Evolutionary conservation across 345 rosid genomes (phyloP).

Genomic region (Acer campestre): DNA sequence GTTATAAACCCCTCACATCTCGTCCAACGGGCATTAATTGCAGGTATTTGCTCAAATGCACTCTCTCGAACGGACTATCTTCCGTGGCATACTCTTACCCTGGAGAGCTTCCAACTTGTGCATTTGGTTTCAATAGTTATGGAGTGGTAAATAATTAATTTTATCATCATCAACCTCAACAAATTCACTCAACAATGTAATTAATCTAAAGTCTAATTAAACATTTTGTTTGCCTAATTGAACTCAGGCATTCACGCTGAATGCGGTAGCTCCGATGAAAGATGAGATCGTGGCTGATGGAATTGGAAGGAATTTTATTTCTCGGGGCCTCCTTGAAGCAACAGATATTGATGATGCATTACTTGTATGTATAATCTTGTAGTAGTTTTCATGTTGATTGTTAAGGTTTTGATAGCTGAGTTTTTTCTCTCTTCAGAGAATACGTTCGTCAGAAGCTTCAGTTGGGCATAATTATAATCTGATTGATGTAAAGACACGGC

Average conservation of each 20-base stretch:
- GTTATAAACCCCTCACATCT: no score
- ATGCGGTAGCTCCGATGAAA: slow-evolving; percentile 56
- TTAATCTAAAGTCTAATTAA: no score
- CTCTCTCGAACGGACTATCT: slow-evolving; percentile 35
- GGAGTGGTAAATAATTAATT: slow-evolving; percentile 46
- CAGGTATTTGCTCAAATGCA: slow-evolving; percentile 51
- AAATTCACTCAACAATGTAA: background rate
- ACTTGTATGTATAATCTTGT: slow-evolving; percentile 25
- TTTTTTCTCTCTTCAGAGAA: slow-evolving; percentile 34
- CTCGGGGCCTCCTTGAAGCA: slow-evolving; percentile 61
- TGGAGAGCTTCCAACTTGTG: slow-evolving; percentile 71
- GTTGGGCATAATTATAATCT: slow-evolving; percentile 65
- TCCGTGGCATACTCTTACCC: slow-evolving; percentile 57
- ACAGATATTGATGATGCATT: slow-evolving; percentile 50
- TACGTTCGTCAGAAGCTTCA: slow-evolving; percentile 46
- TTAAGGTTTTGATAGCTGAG: slow-evolving; percentile 3
- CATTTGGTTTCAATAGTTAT: slow-evolving; percentile 53
- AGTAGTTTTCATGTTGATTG: background rate
- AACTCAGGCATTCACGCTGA: slow-evolving; percentile 52
- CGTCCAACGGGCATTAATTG: background rate
- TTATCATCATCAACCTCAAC: background rate
- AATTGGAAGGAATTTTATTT: slow-evolving; percentile 56
- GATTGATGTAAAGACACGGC: slow-evolving; percentile 32
- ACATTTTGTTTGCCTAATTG: no score
- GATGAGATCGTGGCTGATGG: slow-evolving; percentile 48